phyloP scores from a whole-genome alignment of 139 green algal species.

The Chlamydomonas applanata region DNA sequence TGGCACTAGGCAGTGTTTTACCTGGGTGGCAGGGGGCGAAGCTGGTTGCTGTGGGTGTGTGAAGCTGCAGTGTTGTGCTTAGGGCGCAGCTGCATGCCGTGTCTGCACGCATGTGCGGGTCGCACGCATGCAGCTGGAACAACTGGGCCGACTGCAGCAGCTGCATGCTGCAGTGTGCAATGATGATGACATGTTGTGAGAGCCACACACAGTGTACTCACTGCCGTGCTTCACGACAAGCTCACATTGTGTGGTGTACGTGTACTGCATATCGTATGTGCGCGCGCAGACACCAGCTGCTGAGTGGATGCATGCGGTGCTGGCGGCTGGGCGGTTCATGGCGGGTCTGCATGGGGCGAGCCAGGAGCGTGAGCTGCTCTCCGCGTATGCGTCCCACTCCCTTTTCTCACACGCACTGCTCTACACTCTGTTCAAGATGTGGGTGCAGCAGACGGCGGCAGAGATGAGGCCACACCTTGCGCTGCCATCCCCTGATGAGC shows the following conservation, averaged over 20 bases:
- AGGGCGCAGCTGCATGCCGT: no score
- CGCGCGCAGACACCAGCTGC: conserved; percentile 13
- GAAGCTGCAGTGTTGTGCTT: no score
- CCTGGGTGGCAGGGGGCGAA: no score
- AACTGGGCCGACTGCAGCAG: no score
- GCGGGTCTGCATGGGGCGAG: not conserved
- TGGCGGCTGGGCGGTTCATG: conserved; percentile 14
- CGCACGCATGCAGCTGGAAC: no score
- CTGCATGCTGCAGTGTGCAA: not conserved
- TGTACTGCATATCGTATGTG: not conserved
- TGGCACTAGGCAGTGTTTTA: not conserved
- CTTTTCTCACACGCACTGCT: conserved; percentile 27
- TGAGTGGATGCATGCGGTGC: conserved; percentile 36
- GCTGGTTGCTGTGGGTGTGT: no score
- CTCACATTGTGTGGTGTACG: not conserved
- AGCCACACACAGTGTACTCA: not conserved
- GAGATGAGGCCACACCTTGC: no score
- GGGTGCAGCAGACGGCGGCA: not conserved
- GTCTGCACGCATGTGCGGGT: no score
- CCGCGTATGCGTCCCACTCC: conserved; percentile 14
- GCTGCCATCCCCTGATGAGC: no score
- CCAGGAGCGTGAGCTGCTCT: conserved; percentile 13
- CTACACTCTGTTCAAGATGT: conserved; percentile 25
- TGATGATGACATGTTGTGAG: not conserved
- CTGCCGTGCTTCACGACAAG: not conserved